Conservation (phyloP, 768 basidiomycete genomes). For the Russula compacta region DNA sequence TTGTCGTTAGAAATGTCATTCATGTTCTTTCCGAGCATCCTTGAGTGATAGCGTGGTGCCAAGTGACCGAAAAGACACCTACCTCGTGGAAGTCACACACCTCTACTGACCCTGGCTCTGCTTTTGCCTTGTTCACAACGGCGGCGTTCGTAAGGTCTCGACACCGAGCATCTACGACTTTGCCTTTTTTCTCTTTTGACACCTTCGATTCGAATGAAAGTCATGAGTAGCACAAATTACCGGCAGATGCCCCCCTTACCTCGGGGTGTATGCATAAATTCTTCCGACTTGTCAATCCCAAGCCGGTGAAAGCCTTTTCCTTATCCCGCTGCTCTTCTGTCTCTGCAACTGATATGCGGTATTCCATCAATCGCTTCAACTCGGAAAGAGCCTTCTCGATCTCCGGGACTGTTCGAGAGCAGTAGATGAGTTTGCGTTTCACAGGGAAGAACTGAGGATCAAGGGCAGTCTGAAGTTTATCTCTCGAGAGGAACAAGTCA, state of each 20-base stretch:
- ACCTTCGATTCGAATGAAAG: constrained; percentile 49
- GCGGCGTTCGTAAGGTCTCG: constrained; percentile 86
- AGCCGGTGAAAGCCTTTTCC: constrained; percentile 74
- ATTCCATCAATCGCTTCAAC: constrained; percentile 86
- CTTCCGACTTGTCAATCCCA: constrained; percentile 92
- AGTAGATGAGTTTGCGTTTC: constrained; percentile 92
- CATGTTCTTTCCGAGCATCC: constrained; percentile 49
- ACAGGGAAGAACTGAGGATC: constrained; percentile 74
- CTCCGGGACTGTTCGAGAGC: constrained; percentile 98
- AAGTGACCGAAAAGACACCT: constrained; percentile 19
- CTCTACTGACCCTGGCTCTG: constrained; percentile 82
- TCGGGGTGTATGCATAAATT: constrained; percentile 95
- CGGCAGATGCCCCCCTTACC: constrained; percentile 36
- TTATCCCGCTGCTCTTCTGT: constrained; percentile 66
- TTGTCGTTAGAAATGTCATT: constrained; percentile 74
- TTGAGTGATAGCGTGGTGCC: not conserved
- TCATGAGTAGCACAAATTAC: not conserved
- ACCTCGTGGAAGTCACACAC: constrained; percentile 97
- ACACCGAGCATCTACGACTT: constrained; percentile 93
- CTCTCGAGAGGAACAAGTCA: no score
- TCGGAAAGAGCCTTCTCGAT: constrained; percentile 98
- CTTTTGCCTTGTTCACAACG: constrained; percentile 72
- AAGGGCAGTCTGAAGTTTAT: not conserved
- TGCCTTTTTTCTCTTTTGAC: constrained; percentile 96
- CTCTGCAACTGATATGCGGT: constrained; percentile 66